Evolutionary conservation across 192 early-diverging fungal genomes (phyloP), one percentile per base, ranked within the genome.

Genomic region (Rhizophagus prolifer): DNA sequence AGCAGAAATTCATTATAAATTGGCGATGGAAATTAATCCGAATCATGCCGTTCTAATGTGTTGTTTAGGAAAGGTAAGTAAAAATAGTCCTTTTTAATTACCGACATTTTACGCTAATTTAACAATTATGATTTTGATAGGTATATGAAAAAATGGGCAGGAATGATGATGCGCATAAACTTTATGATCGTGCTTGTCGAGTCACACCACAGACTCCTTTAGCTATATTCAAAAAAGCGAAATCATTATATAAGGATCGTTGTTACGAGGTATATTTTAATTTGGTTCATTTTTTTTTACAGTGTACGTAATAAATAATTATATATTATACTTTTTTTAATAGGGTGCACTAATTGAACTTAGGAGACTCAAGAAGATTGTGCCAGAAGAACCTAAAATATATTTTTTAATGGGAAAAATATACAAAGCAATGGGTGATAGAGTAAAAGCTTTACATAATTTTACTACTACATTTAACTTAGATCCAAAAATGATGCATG

Each of bases 1-100:
- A 54, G 92, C 95, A 8, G 90, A 91, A 71, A 90, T 89, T 64
- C 88, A 95, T 78, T 94, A 90, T 79, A 81, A 85, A 62, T 85
- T 86, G 1, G 95, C 96, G 0, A 73, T 93, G 54, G 80, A 85
- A 8, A 88, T 98, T 19, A 95, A 94, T 75, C 81, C 87, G 1
- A 82, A 87, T 58, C 95, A 92, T 73, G 87, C 91, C 7, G 84
- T 95, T 30, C 78, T 95, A 36, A 81, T 93, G 21, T 90, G 88
- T 65, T 90, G 89, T 34, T 81, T 93, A 0, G 96, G 92, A n/a
- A 84, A 86, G 30, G 89, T 95, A 81, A 79, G 79, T 44, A 8
- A 47, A 34, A n/a, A 38, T 21, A 60, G 14, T 31, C 25, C 46
- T 60, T 62, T 10, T 21, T 26, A 30, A 4, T 59, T 36, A 16